Percentiles rank a stretch among this genome's conserved stretches.
Evolutionary conservation across 2,329 filamentous ascomycete species (phyloP).

Genomic region (Didymosphaeria variabile): DNA sequence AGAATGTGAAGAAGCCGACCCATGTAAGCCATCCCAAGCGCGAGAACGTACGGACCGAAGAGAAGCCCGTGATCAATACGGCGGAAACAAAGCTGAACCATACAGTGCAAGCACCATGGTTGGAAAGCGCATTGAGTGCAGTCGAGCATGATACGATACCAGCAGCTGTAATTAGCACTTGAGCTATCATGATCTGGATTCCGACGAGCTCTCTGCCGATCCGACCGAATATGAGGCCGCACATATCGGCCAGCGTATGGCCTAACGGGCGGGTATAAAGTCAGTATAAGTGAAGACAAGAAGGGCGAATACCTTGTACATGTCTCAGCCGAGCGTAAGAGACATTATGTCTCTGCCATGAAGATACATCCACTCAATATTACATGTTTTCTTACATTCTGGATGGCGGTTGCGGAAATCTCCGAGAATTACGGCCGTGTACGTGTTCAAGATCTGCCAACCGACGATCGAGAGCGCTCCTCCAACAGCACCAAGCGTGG

Average conservation of each 20-base stretch:
- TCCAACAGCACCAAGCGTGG: background rate
- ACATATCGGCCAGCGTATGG: background rate
- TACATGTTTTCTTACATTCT: background rate
- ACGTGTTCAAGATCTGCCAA: background rate
- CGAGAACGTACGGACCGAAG: background rate
- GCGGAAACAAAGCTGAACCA: background rate
- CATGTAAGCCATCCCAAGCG: background rate
- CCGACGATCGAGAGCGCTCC: background rate
- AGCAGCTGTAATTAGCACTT: background rate
- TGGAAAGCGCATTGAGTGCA: background rate
- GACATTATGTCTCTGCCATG: no score
- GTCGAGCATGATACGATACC: no score
- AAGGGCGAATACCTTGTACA: no score
- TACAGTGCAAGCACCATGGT: background rate
- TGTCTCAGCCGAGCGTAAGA: no score
- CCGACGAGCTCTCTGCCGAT: no score
- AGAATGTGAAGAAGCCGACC: background rate
- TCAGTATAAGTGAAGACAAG: no score
- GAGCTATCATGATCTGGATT: background rate
- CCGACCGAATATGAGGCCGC: no score
- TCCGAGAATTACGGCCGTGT: background rate
- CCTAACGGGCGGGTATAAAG: no score
- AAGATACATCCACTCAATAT: no score
- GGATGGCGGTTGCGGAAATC: background rate
- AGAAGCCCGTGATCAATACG: background rate